phyloP scores from a whole-genome alignment of 495 filamentous ascomycete species.

The Talaromyces wortmannii region DNA sequence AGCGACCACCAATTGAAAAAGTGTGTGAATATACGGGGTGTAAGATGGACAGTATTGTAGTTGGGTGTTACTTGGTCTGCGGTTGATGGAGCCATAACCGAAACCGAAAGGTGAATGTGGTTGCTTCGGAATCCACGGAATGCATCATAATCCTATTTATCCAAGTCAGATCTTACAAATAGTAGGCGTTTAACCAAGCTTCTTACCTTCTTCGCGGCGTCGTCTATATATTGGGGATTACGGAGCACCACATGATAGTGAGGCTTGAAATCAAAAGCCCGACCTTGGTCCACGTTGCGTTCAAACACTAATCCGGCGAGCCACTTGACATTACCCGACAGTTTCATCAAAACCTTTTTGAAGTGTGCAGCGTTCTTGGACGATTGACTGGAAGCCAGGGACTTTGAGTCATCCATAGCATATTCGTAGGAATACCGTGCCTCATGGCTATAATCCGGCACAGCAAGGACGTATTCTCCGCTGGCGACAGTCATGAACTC shows the following conservation, averaged over 20 bases:
- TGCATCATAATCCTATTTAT: constrained; percentile 67
- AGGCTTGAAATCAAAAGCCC: constrained; percentile 82
- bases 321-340: constrained; percentile 91
- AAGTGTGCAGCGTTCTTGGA: constrained; percentile 72
- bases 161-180: constrained; percentile 10
- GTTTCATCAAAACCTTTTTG: constrained; percentile 97
- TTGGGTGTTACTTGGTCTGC: constrained; percentile 37
- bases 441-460: constrained; percentile 89
- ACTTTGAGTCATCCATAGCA: constrained; percentile 53
- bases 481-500: constrained; percentile 95
- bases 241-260: constrained; percentile 90
- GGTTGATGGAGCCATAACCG: constrained; percentile 74
- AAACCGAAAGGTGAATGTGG: constrained; percentile 89
- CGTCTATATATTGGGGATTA: constrained; percentile 64
- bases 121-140: constrained; percentile 91
- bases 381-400: constrained; percentile 53
- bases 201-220: constrained; percentile 38
- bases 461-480: constrained; percentile 85
- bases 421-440: constrained; percentile 59
- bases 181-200: not conserved
- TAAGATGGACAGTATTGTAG: constrained; percentile 92
- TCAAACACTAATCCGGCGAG: constrained; percentile 89
- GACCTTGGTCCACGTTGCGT: constrained; percentile 57
- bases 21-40: constrained; percentile 92
- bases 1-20: constrained; percentile 98